A percentile compares a stretch with the other conserved stretches of the same genome.
Evolutionary conservation across 129 eudicot species (phyloP).

Genomic region (Saposhnikovia divaricata): DNA sequence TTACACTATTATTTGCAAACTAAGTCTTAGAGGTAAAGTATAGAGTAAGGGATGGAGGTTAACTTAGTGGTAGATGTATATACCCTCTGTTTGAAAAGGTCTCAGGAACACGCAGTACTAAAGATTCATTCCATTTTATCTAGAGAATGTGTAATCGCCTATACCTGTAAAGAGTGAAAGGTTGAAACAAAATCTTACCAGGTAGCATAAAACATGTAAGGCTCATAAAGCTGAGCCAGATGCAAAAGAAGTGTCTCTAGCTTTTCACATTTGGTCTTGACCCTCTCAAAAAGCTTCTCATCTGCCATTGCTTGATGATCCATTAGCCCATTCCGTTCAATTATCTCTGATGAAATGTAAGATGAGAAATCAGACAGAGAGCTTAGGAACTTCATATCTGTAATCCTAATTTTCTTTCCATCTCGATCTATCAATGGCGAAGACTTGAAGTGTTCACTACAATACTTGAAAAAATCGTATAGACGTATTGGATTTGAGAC

Average conservation of each 20-base stretch:
- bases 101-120: background rate
- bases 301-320: background rate
- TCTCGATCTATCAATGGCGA: constrained; percentile 17
- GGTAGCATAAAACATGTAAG: background rate
- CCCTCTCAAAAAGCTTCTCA: background rate
- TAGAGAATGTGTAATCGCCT: background rate
- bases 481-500: constrained; percentile 23
- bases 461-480: background rate
- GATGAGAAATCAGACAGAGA: constrained; percentile 15
- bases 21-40: no score
- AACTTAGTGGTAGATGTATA: no score
- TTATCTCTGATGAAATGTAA: constrained; percentile 5
- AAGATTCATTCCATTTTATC: no score
- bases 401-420: constrained; percentile 13
- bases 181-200: background rate
- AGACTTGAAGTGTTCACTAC: constrained; percentile 23
- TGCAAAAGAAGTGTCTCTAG: background rate
- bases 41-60: no score
- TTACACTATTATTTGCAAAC: background rate
- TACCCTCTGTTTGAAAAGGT: no score
- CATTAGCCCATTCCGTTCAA: background rate
- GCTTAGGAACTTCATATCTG: constrained; percentile 10
- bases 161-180: background rate
- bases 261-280: background rate
- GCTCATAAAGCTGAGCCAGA: background rate